phyloP scores from a whole-genome alignment of 1,284 basidiomycete species.

The Mycena sp. region DNA sequence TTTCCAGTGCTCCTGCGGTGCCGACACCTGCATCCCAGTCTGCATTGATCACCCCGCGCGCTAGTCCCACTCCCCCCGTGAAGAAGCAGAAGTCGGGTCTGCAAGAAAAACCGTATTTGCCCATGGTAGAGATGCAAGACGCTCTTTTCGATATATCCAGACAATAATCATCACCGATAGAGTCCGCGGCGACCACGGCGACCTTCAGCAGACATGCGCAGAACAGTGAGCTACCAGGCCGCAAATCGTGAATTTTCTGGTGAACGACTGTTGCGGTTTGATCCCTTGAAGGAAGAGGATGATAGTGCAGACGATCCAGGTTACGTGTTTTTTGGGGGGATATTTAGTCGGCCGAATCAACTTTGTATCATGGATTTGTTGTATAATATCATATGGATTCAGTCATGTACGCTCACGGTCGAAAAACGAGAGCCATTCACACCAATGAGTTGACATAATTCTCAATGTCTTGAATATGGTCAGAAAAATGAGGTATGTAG shows the following conservation, averaged over 20 bases:
- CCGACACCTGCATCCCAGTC: not conserved
- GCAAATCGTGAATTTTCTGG: slow-evolving; percentile 8
- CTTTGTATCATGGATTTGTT: slow-evolving; percentile 14
- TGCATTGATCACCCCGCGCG: slow-evolving; percentile 24
- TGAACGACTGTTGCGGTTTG: slow-evolving; percentile 13
- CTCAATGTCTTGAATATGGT: too few species aligned
- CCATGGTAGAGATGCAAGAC: slow-evolving; percentile 24
- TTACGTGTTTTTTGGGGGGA: slow-evolving; percentile 4
- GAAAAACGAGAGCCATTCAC: slow-evolving; percentile 6
- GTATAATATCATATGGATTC: slow-evolving; percentile 10
- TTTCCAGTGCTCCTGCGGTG: slow-evolving; percentile 39
- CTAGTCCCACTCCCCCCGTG: slow-evolving; percentile 36
- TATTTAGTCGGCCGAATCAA: not conserved
- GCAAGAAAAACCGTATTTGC: slow-evolving; percentile 27
- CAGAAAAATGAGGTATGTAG: too few species aligned
- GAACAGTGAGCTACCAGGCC: slow-evolving; percentile 42
- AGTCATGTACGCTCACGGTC: not conserved
- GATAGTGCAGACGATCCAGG: slow-evolving; percentile 7
- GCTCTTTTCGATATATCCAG: not conserved
- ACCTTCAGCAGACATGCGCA: slow-evolving; percentile 35
- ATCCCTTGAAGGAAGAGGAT: slow-evolving; percentile 22
- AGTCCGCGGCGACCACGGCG: slow-evolving; percentile 31
- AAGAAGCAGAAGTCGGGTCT: slow-evolving; percentile 35
- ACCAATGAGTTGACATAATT: slow-evolving; percentile 46
- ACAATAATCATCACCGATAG: too few species aligned